Evolutionary conservation across 768 basidiomycete genomes (phyloP), one percentile per base, ranked within the genome.

Genomic region (Phylloporus sp.): DNA sequence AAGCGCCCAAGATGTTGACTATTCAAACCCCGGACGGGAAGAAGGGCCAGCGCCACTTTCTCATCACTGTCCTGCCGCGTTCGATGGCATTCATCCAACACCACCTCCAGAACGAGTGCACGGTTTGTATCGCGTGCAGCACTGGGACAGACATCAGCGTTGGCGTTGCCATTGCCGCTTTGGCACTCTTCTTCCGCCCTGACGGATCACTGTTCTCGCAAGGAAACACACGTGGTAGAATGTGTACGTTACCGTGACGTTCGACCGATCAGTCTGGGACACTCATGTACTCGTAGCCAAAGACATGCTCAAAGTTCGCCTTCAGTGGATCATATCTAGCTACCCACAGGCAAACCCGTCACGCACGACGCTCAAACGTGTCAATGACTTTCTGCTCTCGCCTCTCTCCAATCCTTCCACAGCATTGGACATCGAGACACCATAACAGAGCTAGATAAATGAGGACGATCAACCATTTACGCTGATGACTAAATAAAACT

Each of bases 291-390:
- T 42, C n/a, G 18, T 61, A 39, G 76, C 73, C 56, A 97, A 97
- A 66, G 68, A 74, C 18, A 69, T 76, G 12, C 81, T 97, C 55
- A 80, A 82, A 11, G 84, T 74, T 12, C 78, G 92, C 16, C 73
- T 97, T 31, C 86, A 97, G 63, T 92, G 89, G 90, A 81, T 97
- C 43, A 86, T 94, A 52, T 75, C 85, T 18, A 85, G 81, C 56
- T 72, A 78, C 46, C 87, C 89, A 6, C 72, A 75, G 48, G 87
- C 85, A 4, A 97, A 97, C 64, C 95, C 95, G 0, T 84, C 89
- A 10, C 79, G 93, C 36, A 76, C 82, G 15, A 91, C 88, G 9
- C 74, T 97, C 53, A 90, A 90, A 66, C 72, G 84, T 13, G 80
- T 90, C 40, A 91, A 93, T 62, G 83, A 86, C 56, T 88, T 78